Conservation (phyloP, 495 filamentous ascomycete genomes). For the Pseudoneurospora amorphoporcata region DNA sequence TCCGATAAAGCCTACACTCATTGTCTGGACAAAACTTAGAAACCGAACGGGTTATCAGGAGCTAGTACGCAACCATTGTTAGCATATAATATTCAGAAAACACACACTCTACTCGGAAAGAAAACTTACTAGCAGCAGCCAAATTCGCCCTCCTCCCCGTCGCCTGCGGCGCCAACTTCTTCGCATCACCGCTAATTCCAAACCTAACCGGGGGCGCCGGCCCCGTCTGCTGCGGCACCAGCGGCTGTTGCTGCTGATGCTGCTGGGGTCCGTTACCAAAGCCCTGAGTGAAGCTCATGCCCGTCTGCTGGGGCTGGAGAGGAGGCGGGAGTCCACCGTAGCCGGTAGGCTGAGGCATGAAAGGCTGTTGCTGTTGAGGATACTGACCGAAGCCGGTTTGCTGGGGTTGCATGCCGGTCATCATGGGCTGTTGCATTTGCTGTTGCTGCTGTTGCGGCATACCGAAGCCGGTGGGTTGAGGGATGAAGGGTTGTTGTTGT, state of each 20-base stretch:
- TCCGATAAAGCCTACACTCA: not conserved
- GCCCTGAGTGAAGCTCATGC: slow-evolving; percentile 46
- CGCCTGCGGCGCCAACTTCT: slow-evolving; percentile 77
- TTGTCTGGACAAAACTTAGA: slow-evolving; percentile 1
- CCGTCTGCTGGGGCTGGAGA: slow-evolving; percentile 37
- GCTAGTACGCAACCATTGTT: slow-evolving; percentile 1
- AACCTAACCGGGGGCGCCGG: slow-evolving; percentile 88
- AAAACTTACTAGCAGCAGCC: slow-evolving; percentile 77
- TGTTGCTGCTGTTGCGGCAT: slow-evolving; percentile 33
- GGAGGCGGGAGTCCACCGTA: slow-evolving; percentile 29
- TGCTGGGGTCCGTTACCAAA: slow-evolving; percentile 42
- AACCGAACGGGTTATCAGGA: slow-evolving; percentile 18
- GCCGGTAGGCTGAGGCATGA: not conserved
- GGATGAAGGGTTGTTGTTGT: not conserved
- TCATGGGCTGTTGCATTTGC: slow-evolving; percentile 27
- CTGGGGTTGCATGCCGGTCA: slow-evolving; percentile 38
- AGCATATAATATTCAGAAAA: not conserved
- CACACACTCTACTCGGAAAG: not conserved
- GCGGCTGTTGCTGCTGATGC: slow-evolving; percentile 43
- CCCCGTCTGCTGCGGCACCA: slow-evolving; percentile 84
- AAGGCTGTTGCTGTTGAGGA: not conserved
- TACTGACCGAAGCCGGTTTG: slow-evolving; percentile 39
- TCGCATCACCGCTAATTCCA: slow-evolving; percentile 58
- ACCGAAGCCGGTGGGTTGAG: not conserved
- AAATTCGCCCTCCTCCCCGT: slow-evolving; percentile 88